Evolutionary conservation across 2,329 filamentous ascomycete genomes (phyloP).

Genomic region (Fusarium sp.): DNA sequence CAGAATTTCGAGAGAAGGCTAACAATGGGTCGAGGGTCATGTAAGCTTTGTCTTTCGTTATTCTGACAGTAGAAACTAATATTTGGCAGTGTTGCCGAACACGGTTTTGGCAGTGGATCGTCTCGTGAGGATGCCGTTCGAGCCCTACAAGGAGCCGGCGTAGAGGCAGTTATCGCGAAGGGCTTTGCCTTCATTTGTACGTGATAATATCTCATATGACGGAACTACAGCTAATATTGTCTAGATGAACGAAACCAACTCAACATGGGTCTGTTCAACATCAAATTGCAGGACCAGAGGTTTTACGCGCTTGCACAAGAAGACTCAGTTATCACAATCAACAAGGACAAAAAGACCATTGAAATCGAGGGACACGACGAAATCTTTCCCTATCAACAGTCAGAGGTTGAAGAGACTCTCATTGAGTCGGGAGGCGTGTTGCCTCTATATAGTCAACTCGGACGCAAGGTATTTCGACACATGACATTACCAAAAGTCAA

Average conservation of each 20-base stretch:
- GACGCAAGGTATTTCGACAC: constrained; percentile 26
- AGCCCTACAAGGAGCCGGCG: constrained; percentile 22
- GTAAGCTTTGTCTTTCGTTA: background rate
- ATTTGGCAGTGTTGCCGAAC: constrained; percentile 1
- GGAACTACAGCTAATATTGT: background rate
- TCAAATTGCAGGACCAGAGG: constrained; percentile 21
- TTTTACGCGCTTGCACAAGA: constrained; percentile 31
- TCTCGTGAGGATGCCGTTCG: constrained; percentile 33
- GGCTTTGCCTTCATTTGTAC: constrained; percentile 39
- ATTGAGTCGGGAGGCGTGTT: constrained; percentile 32
- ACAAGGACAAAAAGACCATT: constrained; percentile 31
- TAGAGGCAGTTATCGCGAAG: constrained; percentile 36
- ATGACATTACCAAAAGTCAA: constrained; percentile 22
- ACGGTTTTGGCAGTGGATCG: constrained; percentile 28
- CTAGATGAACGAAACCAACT: constrained; percentile 36
- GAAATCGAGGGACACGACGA: constrained; percentile 11
- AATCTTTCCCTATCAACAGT: constrained; percentile 20
- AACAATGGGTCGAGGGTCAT: constrained; percentile 26
- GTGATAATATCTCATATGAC: background rate
- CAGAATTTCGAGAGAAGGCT: constrained; percentile 34
- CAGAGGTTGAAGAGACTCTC: constrained; percentile 29
- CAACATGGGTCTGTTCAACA: constrained; percentile 35
- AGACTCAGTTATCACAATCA: constrained; percentile 24
- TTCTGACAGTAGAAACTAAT: background rate
- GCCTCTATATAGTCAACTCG: constrained; percentile 24